Evolutionary conservation across 495 filamentous ascomycete species (phyloP), one percentile per base, ranked within the genome.

Genomic region (Immersiella caudata): DNA sequence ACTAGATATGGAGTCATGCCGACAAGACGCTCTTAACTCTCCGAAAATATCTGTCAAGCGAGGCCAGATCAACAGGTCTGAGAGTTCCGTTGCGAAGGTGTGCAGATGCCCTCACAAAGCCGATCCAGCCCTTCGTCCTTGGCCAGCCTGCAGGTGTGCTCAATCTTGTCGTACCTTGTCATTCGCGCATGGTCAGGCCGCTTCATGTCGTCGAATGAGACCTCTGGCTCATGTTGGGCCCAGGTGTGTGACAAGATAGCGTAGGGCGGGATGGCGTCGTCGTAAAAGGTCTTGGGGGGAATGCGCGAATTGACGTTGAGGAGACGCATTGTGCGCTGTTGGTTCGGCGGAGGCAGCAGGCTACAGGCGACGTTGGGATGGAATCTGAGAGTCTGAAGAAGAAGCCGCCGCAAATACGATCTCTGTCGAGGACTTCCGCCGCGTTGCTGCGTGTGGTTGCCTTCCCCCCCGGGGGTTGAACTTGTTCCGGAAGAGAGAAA

Each of bases 201-300:
- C 16, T 59, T 33, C 56, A 64, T 33, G 9, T 64, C 51, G 0
- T 0, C 50, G 14, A 25, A 21, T 5, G 29, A 9, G 9, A 64
- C 33, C 50, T 64, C 62, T 36, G 56, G 56, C 27, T 59, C 27
- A 5, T 64, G 20, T 2, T 57, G 25, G 50, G 56, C 62, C 62
- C 62, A 64, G 0, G 51, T 64, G 22, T 57, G 62, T 9, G 62
- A 64, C 9, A 64, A 0, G 3, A 54, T 54, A 1, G 50, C 62
- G 14, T 57, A 64, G 12, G 8, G 27, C 26, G 62, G 50, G 50
- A 56, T 22, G 50, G n/a, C 25, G 33, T n/a, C 26, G 25, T 57
- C 62, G 62, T 20, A 64, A 18, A 64, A 64, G 16, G 62, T 57
- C 4, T 33, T n/a, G 25, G 12, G 0, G 11, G 54, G 12, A 0